phyloP scores from a whole-genome alignment of 768 basidiomycete species.

The Phylloporus sp. region DNA sequence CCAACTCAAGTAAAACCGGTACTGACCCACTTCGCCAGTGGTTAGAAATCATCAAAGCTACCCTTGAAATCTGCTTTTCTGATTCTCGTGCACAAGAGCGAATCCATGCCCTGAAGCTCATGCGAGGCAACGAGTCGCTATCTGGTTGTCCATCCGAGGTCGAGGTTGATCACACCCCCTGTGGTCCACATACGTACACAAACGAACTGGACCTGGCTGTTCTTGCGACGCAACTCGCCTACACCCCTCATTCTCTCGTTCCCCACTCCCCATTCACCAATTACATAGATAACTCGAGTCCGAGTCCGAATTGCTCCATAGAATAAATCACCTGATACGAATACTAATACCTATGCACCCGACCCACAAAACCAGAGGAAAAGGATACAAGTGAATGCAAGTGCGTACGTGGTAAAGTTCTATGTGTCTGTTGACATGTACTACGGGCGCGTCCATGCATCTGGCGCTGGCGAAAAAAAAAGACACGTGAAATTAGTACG shows the following conservation, averaged over 20 bases:
- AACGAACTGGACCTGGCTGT: too few species aligned
- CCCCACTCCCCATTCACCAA: neutral
- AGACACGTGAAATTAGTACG: constrained; percentile 31
- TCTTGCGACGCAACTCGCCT: too few species aligned
- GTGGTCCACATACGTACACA: too few species aligned
- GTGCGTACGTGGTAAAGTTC: neutral
- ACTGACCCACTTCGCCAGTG: too few species aligned
- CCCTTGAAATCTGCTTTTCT: too few species aligned
- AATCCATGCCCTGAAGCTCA: too few species aligned
- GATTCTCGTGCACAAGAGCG: too few species aligned
- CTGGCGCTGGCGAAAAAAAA: neutral
- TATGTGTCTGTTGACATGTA: neutral
- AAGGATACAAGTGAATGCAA: neutral
- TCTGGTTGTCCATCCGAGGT: too few species aligned
- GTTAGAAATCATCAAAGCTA: too few species aligned
- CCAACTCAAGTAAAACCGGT: too few species aligned
- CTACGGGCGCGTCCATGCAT: neutral
- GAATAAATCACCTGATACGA: neutral
- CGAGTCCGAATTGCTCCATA: neutral
- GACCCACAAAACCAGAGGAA: neutral
- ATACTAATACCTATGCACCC: neutral
- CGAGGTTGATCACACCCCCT: too few species aligned
- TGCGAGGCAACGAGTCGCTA: too few species aligned
- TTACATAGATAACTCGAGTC: neutral
- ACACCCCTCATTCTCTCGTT: neutral